phyloP scores from a whole-genome alignment of 257 asterid genomes.

The Ocimum tenuiflorum region DNA sequence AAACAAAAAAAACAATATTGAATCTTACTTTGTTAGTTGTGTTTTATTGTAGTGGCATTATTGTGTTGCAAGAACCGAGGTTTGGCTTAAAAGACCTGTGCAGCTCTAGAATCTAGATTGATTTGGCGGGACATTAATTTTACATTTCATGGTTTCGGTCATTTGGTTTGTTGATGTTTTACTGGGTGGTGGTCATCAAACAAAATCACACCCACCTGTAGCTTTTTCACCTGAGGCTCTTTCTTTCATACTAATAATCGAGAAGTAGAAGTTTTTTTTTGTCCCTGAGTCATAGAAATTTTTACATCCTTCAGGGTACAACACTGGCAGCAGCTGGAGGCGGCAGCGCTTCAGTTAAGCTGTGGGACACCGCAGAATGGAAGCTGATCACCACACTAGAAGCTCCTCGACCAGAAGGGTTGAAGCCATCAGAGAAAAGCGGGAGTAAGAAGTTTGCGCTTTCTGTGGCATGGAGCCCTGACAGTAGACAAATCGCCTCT shows the following conservation, averaged over 20 bases:
- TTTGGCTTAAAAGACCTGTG: not conserved
- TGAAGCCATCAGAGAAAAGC: constrained; percentile 58
- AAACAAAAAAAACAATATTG: not conserved
- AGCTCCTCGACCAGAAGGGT: constrained; percentile 77
- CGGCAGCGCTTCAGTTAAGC: constrained; percentile 85
- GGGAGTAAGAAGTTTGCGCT: constrained; percentile 83
- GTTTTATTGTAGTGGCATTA: not conserved
- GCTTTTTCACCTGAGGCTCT: not conserved
- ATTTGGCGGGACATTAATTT: not conserved
- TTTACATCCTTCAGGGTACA: constrained; percentile 48
- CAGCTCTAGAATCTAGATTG: not conserved
- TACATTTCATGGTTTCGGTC: not conserved
- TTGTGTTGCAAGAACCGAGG: not conserved
- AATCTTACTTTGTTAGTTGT: not conserved
- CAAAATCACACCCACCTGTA: not conserved
- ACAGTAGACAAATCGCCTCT: constrained; percentile 72
- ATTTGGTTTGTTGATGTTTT: not conserved
- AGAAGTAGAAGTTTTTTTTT: not conserved
- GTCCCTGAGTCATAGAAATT: not conserved
- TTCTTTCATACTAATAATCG: constrained; percentile 2
- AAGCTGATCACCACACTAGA: constrained; percentile 54
- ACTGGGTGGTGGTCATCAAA: not conserved
- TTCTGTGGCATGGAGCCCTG: constrained; percentile 91
- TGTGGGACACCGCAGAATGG: constrained; percentile 93
- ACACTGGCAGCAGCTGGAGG: constrained; percentile 98